phyloP scores from a whole-genome alignment of 2,329 filamentous ascomycete genomes.

The Neocucurbitaria cava region DNA sequence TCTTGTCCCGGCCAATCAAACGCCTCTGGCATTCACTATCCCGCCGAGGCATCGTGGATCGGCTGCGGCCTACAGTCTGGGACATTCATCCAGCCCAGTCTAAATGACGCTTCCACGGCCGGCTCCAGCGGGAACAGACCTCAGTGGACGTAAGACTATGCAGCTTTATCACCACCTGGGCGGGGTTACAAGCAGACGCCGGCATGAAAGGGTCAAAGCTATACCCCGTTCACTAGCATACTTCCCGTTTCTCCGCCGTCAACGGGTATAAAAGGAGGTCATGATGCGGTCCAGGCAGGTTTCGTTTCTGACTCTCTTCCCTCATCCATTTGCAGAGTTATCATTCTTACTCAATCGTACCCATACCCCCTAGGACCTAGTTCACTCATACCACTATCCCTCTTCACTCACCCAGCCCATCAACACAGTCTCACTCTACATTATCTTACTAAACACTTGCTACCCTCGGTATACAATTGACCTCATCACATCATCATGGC shows the following conservation, averaged over 20 bases:
- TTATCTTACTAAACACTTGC: slow-evolving; percentile 6
- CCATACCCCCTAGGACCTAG: slow-evolving; percentile 13
- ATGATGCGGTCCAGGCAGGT: slow-evolving; percentile 18
- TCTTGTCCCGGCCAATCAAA: slow-evolving; percentile 42
- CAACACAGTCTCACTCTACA: slow-evolving; percentile 1
- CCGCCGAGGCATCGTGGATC: slow-evolving; percentile 45
- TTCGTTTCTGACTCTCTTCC: slow-evolving; percentile 39
- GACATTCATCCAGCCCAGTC: slow-evolving; percentile 43
- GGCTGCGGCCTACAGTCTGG: slow-evolving; percentile 38
- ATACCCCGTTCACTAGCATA: slow-evolving; percentile 38
- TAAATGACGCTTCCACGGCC: slow-evolving; percentile 42
- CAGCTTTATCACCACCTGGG: slow-evolving; percentile 49
- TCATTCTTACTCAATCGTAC: slow-evolving; percentile 20
- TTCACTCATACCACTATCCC: slow-evolving; percentile 3
- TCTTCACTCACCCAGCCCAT: slow-evolving; percentile 2
- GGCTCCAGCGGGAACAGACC: slow-evolving; percentile 43
- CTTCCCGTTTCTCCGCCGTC: slow-evolving; percentile 22
- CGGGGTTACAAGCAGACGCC: slow-evolving; percentile 44
- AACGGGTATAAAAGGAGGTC: slow-evolving; percentile 49
- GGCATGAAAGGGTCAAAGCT: slow-evolving; percentile 44
- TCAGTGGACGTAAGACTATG: slow-evolving; percentile 50
- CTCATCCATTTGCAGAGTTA: slow-evolving; percentile 20
- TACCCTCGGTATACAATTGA: neutral
- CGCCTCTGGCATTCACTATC: slow-evolving; percentile 23
- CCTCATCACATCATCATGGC: slow-evolving; percentile 38